phyloP scores from a whole-genome alignment of 257 asterid species.

The Lycium barbarum region DNA sequence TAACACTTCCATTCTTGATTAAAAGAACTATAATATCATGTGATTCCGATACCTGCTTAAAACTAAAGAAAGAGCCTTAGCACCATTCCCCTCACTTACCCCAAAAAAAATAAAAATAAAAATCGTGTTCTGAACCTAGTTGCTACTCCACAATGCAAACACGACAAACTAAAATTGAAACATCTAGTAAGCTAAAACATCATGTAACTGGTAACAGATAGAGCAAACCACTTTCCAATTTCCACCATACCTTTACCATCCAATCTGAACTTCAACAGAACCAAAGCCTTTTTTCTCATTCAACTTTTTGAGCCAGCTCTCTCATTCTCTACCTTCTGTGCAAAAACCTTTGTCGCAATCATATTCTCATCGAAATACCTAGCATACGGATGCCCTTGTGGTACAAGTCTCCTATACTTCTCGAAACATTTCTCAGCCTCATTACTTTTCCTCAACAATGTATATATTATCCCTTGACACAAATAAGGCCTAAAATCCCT shows the following conservation, averaged over 20 bases:
- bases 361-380: slow-evolving; percentile 82
- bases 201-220: background rate
- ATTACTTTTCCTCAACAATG: slow-evolving; percentile 65
- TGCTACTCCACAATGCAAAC: slow-evolving; percentile 5
- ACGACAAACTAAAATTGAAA: background rate
- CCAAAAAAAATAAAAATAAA: background rate
- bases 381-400: slow-evolving; percentile 85
- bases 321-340: slow-evolving; percentile 76
- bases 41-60: background rate
- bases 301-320: slow-evolving; percentile 55
- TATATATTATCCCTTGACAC: slow-evolving; percentile 88
- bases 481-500: slow-evolving; percentile 93
- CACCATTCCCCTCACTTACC: slow-evolving; percentile 27
- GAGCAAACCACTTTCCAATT: background rate
- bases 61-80: slow-evolving; percentile 6
- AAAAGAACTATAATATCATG: background rate
- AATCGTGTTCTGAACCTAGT: slow-evolving; percentile 18
- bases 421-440: slow-evolving; percentile 90
- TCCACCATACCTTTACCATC: slow-evolving; percentile 15
- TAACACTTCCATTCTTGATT: background rate
- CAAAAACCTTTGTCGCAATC: slow-evolving; percentile 83
- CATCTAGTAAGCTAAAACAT: background rate
- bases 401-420: slow-evolving; percentile 80
- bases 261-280: background rate
- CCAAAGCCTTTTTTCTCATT: background rate